Conservation (phyloP, 192 early-diverging fungal genomes). For the Backusella morwellensis region DNA sequence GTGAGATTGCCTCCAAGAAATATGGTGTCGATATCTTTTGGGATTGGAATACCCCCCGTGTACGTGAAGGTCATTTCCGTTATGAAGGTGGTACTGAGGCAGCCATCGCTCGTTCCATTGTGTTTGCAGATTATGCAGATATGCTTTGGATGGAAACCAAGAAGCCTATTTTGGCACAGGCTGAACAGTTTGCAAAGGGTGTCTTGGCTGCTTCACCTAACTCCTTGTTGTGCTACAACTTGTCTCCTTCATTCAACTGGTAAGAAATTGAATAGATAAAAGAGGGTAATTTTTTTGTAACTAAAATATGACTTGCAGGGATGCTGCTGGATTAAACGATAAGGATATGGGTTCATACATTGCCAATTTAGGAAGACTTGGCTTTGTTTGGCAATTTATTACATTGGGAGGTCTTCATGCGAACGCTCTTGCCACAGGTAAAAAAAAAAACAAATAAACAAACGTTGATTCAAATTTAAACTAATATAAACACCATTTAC, state of each 20-base stretch:
- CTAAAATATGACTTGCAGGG: constrained; percentile 13
- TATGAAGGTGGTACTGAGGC: constrained; percentile 93
- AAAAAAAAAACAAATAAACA: constrained; percentile 1
- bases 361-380: constrained; percentile 78
- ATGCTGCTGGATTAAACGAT: constrained; percentile 90
- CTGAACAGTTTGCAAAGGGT: constrained; percentile 85
- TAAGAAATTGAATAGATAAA: constrained; percentile 38
- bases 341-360: constrained; percentile 85
- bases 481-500: neutral
- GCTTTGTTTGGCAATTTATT: constrained; percentile 99
- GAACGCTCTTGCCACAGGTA: constrained; percentile 80
- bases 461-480: neutral
- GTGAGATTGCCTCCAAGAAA: constrained; percentile 66
- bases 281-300: neutral
- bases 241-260: constrained; percentile 99
- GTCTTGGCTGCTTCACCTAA: constrained; percentile 79
- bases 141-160: constrained; percentile 98
- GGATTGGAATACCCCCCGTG: constrained; percentile 88
- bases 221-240: constrained; percentile 92
- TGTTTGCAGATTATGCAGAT: constrained; percentile 89
- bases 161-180: constrained; percentile 89
- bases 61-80: constrained; percentile 96
- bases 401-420: constrained; percentile 95
- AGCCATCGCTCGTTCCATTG: constrained; percentile 78
- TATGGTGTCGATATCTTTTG: constrained; percentile 74